Conservation (phyloP, 306 rosid genomes). For the Dalbergia oliveri region DNA sequence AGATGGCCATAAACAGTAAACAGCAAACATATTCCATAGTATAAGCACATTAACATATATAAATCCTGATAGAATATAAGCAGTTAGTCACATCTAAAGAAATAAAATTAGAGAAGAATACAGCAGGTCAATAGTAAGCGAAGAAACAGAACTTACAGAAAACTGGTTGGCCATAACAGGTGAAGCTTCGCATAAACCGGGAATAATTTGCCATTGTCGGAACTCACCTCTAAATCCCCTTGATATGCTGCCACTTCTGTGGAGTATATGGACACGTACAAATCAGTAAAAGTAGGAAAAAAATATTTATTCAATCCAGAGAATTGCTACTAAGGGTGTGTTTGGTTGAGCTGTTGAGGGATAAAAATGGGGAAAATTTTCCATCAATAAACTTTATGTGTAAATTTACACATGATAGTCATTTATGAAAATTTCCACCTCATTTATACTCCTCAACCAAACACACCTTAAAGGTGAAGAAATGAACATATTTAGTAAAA, state of each 20-base stretch:
- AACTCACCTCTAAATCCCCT: slow-evolving; percentile 99
- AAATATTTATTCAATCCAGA: background rate
- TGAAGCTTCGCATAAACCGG: slow-evolving; percentile 85
- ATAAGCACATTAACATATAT: background rate
- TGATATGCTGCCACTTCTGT: slow-evolving; percentile 98
- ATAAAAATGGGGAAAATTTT: too few relatives aligned
- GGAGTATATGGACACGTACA: slow-evolving; percentile 33
- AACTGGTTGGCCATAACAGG: slow-evolving; percentile 99
- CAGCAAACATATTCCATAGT: slow-evolving; percentile 17
- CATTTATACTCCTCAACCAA: too few relatives aligned
- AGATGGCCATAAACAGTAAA: slow-evolving; percentile 34
- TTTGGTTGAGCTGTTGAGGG: too few relatives aligned
- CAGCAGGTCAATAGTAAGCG: slow-evolving; percentile 32
- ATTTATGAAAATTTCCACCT: too few relatives aligned
- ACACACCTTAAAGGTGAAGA: background rate
- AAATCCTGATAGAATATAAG: slow-evolving; percentile 24
- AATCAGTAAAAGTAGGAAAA: slow-evolving; percentile 40
- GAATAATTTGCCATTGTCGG: slow-evolving; percentile 95
- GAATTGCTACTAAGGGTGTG: slow-evolving; percentile 13
- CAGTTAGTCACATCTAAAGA: background rate
- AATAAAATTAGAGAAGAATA: slow-evolving; percentile 43
- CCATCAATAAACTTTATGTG: too few relatives aligned
- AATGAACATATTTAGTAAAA: slow-evolving; percentile 24
- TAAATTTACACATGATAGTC: too few relatives aligned
- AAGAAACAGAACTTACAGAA: slow-evolving; percentile 69